Percentiles rank a stretch among this genome's conserved stretches.
Evolutionary conservation across 1,284 basidiomycete species (phyloP).

Genomic region (Pascua sp.): DNA sequence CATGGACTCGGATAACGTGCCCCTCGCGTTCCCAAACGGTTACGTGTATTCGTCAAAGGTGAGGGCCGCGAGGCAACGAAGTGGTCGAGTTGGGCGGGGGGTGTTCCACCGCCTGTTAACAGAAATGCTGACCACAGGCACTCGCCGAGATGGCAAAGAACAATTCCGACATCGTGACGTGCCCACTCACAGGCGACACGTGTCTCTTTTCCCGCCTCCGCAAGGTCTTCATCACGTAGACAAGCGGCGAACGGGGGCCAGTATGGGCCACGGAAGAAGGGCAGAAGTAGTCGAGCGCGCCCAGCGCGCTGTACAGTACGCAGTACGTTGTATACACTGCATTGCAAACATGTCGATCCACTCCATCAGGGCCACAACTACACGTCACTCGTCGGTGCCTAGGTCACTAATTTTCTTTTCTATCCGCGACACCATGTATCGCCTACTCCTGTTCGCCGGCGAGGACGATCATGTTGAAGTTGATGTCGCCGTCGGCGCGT

Average conservation of each 20-base stretch:
- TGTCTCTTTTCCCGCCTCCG: constrained; percentile 66
- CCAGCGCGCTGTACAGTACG: too few species aligned
- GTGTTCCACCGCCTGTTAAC: too few species aligned
- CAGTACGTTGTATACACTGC: neutral
- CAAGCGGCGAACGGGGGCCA: too few species aligned
- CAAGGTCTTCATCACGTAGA: constrained; percentile 67
- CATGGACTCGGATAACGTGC: constrained; percentile 90
- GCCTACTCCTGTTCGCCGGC: constrained; percentile 37
- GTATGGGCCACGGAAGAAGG: too few species aligned
- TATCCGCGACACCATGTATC: too few species aligned
- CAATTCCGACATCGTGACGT: constrained; percentile 68
- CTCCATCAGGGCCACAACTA: too few species aligned
- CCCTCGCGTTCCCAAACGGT: constrained; percentile 86
- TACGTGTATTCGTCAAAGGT: constrained; percentile 90
- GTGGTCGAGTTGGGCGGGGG: neutral
- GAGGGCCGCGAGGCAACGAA: constrained; percentile 28
- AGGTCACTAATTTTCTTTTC: too few species aligned
- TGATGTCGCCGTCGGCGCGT: constrained; percentile 42
- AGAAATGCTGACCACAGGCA: constrained; percentile 55
- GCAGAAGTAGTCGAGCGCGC: too few species aligned
- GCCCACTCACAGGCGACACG: constrained; percentile 68
- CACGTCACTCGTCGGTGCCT: too few species aligned
- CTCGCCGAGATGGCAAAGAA: constrained; percentile 76
- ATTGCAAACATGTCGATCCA: neutral
- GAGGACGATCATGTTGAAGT: constrained; percentile 49